A percentile compares a stretch with the other conserved stretches of the same genome.
phyloP scores from a whole-genome alignment of 257 asterid genomes.

The Cinchona pubescens region DNA sequence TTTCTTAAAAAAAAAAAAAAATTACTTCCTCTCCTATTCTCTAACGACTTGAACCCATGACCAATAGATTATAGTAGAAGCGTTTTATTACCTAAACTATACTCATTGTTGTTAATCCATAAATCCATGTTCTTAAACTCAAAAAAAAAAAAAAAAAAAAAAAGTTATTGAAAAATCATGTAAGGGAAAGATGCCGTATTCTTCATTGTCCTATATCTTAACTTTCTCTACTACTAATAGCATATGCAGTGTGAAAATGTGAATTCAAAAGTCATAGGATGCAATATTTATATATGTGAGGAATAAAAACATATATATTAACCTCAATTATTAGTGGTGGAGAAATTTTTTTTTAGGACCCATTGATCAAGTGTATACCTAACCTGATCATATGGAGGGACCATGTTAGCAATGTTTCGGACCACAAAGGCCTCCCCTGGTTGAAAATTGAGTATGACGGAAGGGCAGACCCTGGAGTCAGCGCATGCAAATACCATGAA shows the following conservation, averaged over 20 bases:
- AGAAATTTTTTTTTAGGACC: neutral
- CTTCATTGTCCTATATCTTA: neutral
- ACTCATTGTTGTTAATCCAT: too few species aligned
- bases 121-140: neutral
- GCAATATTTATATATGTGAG: neutral
- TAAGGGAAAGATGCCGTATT: neutral
- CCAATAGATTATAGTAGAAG: too few species aligned
- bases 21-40: too few species aligned
- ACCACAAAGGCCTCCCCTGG: slow-evolving; percentile 54
- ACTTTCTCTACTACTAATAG: neutral
- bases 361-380: neutral
- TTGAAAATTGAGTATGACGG: slow-evolving; percentile 44
- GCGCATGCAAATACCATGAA: slow-evolving; percentile 51
- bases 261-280: neutral
- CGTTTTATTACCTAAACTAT: too few species aligned
- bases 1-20: too few species aligned
- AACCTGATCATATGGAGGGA: slow-evolving; percentile 53
- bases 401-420: slow-evolving; percentile 54
- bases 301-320: neutral
- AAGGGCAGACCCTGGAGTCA: slow-evolving; percentile 52
- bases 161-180: neutral
- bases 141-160: neutral
- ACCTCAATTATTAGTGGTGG: neutral
- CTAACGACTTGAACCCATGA: too few species aligned
- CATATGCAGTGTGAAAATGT: neutral